Evolutionary conservation across 179 eudicot species (phyloP), one percentile per base, ranked within the genome.

Genomic region (Silene vulgaris): DNA sequence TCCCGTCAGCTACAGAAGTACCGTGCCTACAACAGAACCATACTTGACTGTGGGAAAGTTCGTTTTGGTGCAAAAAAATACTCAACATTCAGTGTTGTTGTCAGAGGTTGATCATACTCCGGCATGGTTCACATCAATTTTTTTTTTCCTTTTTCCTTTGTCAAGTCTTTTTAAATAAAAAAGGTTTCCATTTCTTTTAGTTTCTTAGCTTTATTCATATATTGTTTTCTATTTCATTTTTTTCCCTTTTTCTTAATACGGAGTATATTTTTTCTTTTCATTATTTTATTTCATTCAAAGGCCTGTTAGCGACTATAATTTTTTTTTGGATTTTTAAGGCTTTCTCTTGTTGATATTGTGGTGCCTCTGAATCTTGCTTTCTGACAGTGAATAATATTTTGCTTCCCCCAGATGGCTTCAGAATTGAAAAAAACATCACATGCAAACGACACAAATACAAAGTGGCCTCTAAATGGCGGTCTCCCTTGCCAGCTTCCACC

Each of bases 401-500:
- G 16, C 76, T 19, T 71, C 29, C 37, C 60, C 14, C 84, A 91
- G 95, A 87, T 81, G 82, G 76, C 80, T 45, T 74, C 80, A 57
- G 74, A 76, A 76, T 50, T 75, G 72, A 77, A 78, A 43, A 83
- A 56, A 78, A 72, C 82, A 37, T 14, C 64, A 71, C 63, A 65
- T 66, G 71, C 79, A 29, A 70, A 70, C 72, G 79, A 76, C 23
- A 79, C 72, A 75, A 81, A 30, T 56, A 78, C 78, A 71, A 85
- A 82, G 79, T 85, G 89, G 97, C 91, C 92, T 66, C 74, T 93
- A 73, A 85, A 84, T 71, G 98, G 98, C 37, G 98, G 98, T 65
- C 82, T 93, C 75, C 83, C 81, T 66, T 85, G 82, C 69, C 80
- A 77, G 37, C 64, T 80, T 72, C 71, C 85, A 13, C 74, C 78